Evolutionary conservation across 305 asterid genomes (phyloP).

Genomic region (Caryopteris hybrid): DNA sequence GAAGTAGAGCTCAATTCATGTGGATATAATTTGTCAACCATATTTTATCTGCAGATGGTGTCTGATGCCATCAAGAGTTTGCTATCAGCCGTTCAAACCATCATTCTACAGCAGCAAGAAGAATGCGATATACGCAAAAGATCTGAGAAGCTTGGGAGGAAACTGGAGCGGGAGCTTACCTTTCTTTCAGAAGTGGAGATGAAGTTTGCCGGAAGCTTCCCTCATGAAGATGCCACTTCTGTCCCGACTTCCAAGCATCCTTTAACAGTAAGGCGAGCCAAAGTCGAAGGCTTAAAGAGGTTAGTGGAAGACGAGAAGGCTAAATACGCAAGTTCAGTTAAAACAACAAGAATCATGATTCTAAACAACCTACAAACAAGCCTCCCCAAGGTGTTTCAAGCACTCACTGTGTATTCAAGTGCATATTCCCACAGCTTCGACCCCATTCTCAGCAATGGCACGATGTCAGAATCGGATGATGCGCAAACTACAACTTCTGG

Average conservation of each 20-base stretch:
- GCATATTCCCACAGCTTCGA: constrained; percentile 50
- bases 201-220: constrained; percentile 39
- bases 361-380: constrained; percentile 54
- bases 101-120: constrained; percentile 63
- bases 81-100: constrained; percentile 46
- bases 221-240: constrained; percentile 36
- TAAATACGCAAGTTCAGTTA: constrained; percentile 38
- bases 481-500: constrained; percentile 19
- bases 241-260: constrained; percentile 51
- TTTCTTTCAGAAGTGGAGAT: constrained; percentile 59
- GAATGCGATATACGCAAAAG: constrained; percentile 48
- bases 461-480: constrained; percentile 29
- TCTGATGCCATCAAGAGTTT: constrained; percentile 63
- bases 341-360: constrained; percentile 49
- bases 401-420: constrained; percentile 44
- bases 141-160: constrained; percentile 57
- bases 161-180: constrained; percentile 44
- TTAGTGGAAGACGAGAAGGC: constrained; percentile 50
- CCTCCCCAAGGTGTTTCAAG: constrained; percentile 66
- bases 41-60: constrained; percentile 44
- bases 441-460: constrained; percentile 27
- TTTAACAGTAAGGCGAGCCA: constrained; percentile 47
- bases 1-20: background rate
- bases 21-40: background rate
- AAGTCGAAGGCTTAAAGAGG: constrained; percentile 48